Conservation (phyloP, 1,284 basidiomycete genomes). For the Wolfiporia cocos region DNA sequence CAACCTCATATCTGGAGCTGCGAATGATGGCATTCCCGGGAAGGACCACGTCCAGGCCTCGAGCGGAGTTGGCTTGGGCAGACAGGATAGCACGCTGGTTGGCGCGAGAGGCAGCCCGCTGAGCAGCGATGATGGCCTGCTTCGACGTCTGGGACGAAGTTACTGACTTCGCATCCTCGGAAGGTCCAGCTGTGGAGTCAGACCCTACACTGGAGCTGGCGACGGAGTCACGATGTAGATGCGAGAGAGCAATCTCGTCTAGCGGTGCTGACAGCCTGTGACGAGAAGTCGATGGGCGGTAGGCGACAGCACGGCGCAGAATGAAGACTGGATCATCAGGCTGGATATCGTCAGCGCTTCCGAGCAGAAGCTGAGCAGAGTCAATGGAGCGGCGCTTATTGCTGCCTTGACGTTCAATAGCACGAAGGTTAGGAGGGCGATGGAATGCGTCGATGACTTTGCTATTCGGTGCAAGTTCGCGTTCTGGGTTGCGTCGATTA, state of each 20-base stretch:
- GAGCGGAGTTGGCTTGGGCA: conserved; percentile 75
- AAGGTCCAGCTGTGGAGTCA: conserved; percentile 32
- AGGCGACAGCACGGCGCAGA: conserved; percentile 71
- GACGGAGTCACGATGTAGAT: conserved; percentile 62
- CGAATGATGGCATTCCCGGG: conserved; percentile 83
- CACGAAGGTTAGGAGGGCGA: conserved; percentile 66
- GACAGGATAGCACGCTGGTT: conserved; percentile 85
- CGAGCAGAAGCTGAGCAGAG: conserved; percentile 65
- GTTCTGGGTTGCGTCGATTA: conserved; percentile 43
- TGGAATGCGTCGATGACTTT: conserved; percentile 83
- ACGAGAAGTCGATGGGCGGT: conserved; percentile 60
- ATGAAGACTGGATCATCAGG: conserved; percentile 86
- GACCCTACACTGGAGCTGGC: conserved; percentile 40
- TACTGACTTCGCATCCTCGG: conserved; percentile 27
- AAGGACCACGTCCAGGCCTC: conserved; percentile 84
- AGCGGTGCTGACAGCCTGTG: conserved; percentile 64
- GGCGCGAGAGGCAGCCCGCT: conserved; percentile 77
- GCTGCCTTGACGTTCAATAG: conserved; percentile 51
- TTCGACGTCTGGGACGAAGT: conserved; percentile 49
- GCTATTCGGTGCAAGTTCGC: conserved; percentile 69
- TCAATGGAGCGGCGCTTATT: conserved; percentile 89
- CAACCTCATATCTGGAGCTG: conserved; percentile 65
- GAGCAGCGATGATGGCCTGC: conserved; percentile 90
- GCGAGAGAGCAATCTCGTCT: conserved; percentile 70
- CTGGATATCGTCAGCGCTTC: conserved; percentile 68